These are phyloP conservation scores for Penicillium rolfsii DNA, from an alignment of 2,329 filamentous ascomycete species.

Conservation along the genomic window DNA sequence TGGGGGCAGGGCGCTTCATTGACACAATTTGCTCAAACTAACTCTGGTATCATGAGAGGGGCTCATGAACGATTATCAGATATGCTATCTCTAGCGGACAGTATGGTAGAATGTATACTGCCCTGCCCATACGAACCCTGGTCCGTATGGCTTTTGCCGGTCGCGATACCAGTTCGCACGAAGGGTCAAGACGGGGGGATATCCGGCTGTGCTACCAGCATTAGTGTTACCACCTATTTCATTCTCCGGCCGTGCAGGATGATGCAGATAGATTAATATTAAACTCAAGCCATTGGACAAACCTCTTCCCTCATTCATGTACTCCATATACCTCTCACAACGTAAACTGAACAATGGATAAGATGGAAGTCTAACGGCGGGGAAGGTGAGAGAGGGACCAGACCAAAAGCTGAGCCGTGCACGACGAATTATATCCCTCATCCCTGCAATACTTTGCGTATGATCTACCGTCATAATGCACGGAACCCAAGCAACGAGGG, in stretches of 20 bases:
- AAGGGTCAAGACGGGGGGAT: background rate
- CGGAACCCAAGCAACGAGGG: background rate
- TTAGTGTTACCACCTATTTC: too few relatives aligned
- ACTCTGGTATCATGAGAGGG: background rate
- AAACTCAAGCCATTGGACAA: background rate
- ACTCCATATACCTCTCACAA: background rate
- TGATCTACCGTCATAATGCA: slow-evolving; percentile 10
- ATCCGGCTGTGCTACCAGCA: background rate
- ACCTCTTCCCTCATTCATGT: background rate
- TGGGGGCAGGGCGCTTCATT: background rate
- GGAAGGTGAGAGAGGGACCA: background rate
- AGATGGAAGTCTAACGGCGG: background rate
- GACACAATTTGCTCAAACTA: background rate
- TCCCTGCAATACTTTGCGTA: slow-evolving; percentile 18
- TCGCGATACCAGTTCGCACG: slow-evolving; percentile 12
- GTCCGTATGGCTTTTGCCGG: background rate
- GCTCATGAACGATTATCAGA: background rate
- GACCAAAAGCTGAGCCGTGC: slow-evolving; percentile 25
- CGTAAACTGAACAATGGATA: background rate
- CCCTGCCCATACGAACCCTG: background rate
- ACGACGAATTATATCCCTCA: slow-evolving; percentile 7
- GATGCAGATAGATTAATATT: too few relatives aligned
- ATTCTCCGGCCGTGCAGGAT: too few relatives aligned
- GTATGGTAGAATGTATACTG: background rate
- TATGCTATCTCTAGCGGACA: background rate